Conservation (phyloP, 2,329 filamentous ascomycete species). For the Cryphonectria carpinicola region DNA sequence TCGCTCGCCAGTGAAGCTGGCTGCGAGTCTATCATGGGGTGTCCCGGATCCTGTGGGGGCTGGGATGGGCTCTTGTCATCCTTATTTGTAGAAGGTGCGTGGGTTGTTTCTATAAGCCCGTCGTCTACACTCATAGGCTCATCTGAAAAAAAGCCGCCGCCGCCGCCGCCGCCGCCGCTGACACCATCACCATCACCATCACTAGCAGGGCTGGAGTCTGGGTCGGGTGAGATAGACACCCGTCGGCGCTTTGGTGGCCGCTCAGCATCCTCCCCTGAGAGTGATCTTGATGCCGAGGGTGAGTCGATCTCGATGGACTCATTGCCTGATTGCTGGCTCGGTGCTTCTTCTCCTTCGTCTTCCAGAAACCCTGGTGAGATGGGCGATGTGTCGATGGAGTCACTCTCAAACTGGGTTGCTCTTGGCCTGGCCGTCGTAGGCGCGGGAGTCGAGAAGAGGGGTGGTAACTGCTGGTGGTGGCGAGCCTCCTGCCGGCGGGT, state of each 20-base stretch:
- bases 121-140: conserved; percentile 33
- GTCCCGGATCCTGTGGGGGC: conserved; percentile 10
- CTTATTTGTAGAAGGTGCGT: conserved; percentile 11
- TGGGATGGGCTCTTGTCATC: conserved; percentile 14
- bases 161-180: no score
- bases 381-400: conserved; percentile 36
- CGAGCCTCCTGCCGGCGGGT: conserved; percentile 28
- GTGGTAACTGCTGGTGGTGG: conserved; percentile 12
- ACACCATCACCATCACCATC: background rate
- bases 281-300: conserved; percentile 30
- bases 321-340: background rate
- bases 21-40: conserved; percentile 10
- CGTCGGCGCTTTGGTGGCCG: conserved; percentile 43
- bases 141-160: background rate
- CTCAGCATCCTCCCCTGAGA: conserved; percentile 12
- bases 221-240: conserved; percentile 38
- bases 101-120: conserved; percentile 7
- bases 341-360: background rate
- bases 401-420: conserved; percentile 30
- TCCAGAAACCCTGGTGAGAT: conserved; percentile 17
- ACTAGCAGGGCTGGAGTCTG: conserved; percentile 8
- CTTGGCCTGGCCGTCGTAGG: conserved; percentile 24
- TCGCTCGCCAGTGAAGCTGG: conserved; percentile 6
- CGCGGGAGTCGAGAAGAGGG: conserved; percentile 27
- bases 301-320: conserved; percentile 35